Evolutionary conservation across 108 stramenopile species (phyloP).

Genomic region (Nannochloropsis gaditana): DNA sequence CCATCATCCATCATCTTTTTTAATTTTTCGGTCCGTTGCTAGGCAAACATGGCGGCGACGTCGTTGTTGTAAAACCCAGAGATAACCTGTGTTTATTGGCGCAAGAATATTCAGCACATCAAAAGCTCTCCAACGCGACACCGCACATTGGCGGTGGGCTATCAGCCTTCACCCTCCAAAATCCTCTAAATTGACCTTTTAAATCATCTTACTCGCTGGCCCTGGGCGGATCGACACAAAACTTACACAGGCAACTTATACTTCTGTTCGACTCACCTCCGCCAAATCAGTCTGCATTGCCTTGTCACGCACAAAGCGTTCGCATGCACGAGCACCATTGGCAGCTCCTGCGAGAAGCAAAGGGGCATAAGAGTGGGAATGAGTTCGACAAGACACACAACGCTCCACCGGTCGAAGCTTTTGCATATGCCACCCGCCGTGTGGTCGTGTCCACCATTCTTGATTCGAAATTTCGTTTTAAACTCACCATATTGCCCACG

Average conservation of each 20-base stretch:
- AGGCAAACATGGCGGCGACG: slow-evolving; percentile 7
- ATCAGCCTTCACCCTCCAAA: too few species aligned
- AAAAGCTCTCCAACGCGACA: too few species aligned
- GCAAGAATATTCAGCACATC: too few species aligned
- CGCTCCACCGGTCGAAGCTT: neutral
- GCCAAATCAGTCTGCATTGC: neutral
- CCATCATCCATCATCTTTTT: neutral
- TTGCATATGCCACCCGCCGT: neutral
- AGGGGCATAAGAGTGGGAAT: neutral
- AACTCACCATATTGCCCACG: neutral
- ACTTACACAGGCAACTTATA: too few species aligned
- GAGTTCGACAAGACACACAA: neutral
- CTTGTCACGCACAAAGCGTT: slow-evolving; percentile 9
- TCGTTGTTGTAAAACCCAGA: neutral
- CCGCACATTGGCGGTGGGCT: too few species aligned
- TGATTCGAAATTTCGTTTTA: neutral
- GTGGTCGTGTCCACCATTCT: neutral
- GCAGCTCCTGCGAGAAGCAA: neutral
- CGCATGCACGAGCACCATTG: neutral
- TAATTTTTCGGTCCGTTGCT: neutral
- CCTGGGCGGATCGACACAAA: too few species aligned
- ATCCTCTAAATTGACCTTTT: too few species aligned
- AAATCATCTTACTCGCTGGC: too few species aligned
- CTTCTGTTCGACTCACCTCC: neutral
- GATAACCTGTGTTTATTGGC: neutral